These are phyloP conservation scores for Trypanosoma theileri DNA, from an alignment of 208 protist genomes.

Conservation along the genomic window DNA sequence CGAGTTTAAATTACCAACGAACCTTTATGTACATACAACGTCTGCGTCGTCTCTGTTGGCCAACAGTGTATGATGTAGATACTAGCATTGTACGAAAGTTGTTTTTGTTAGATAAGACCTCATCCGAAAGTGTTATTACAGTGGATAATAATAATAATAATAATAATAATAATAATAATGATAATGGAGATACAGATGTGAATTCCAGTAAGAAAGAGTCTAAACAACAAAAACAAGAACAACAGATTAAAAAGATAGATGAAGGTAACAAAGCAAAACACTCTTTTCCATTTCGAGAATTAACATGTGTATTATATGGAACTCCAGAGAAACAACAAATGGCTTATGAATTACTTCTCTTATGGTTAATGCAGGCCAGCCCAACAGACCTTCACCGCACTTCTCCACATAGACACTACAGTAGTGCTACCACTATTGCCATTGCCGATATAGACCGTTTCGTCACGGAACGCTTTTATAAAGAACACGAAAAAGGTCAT, in stretches of 20 bases:
- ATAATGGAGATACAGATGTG: background rate
- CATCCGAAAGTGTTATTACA: background rate
- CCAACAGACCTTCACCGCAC: background rate
- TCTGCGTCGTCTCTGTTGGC: conserved; percentile 56
- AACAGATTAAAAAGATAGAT: background rate
- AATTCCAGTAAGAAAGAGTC: background rate
- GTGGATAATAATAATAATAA: background rate
- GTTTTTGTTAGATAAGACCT: conserved; percentile 12
- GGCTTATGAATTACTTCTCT: conserved; percentile 52
- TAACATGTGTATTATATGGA: conserved; percentile 37
- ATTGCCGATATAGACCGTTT: conserved; percentile 47
- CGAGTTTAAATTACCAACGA: conserved; percentile 12
- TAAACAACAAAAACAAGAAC: background rate
- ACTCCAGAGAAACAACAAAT: conserved; percentile 38
- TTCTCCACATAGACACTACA: conserved; percentile 21
- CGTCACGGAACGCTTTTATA: conserved; percentile 33
- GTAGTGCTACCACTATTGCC: conserved; percentile 25
- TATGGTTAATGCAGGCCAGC: conserved; percentile 23
- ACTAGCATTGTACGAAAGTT: conserved; percentile 37
- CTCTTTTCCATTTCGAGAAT: conserved; percentile 26
- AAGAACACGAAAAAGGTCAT: background rate
- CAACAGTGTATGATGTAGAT: conserved; percentile 37
- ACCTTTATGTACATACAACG: conserved; percentile 29
- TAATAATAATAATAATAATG: background rate
- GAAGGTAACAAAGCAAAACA: background rate